Base-by-base conservation (phyloP, 257 asterid species). In the Scutellaria minor region DNA sequence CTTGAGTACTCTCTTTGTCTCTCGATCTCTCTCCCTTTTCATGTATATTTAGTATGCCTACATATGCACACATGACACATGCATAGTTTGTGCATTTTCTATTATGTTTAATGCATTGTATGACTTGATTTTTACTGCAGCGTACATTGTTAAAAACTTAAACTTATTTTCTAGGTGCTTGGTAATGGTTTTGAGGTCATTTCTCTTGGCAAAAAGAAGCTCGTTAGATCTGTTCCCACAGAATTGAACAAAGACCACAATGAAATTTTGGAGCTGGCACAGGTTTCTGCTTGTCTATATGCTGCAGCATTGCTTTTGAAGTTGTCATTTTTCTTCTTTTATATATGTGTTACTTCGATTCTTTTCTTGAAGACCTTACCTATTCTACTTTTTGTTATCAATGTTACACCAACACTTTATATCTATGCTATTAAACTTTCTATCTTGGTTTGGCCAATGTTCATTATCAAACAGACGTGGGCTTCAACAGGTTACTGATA, bases 131-230 rank as follows among this genome's bases (percentile, higher is more conserved):
- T 63, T 35, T 69, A 48, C 61, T 41, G 55, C n/a, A 62, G 65
- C 70, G 50, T 57, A 46, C 48, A 0, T 3, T 10, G 10, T 40
- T 14, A 51, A 12, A 18, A 45, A 56, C 8, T 8, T 15, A 6
- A 63, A n/a, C 18, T 13, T 73, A 68, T 73, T 74, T 70, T 69
- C 31, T 87, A 92, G 98, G 94, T 92, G 60, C 85, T 95, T 55
- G 99, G 98, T 27, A 90, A 87, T 66, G 99, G 99, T 73, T 95
- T 88, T 71, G 99, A 95, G 90, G 97, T 95, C 55, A 92, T 95
- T 63, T 85, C 96, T 67, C 84, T 92, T 31, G 97, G 96, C 76
- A 95, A 90, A 82, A 90, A 76, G 84, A 95, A 92, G 83, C 97
- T 95, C 47, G 86, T 95, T 51, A 84, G 98, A 31, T 95, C 97